Conservation (phyloP, 768 basidiomycete genomes). For the Calocybe gangraenosa region DNA sequence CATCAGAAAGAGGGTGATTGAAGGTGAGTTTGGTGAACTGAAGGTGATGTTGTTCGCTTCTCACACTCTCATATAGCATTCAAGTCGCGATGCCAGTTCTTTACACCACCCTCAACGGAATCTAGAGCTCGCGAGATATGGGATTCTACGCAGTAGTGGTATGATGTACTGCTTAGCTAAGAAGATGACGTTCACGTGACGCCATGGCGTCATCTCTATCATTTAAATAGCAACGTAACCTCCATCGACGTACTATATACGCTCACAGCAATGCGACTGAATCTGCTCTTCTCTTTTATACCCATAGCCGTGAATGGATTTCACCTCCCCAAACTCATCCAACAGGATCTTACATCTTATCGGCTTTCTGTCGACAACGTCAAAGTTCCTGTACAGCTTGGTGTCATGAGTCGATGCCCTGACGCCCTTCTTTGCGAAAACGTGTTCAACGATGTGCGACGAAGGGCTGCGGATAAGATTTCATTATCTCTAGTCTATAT, state of each 20-base stretch:
- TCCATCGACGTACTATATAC: no score
- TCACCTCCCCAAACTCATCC: constrained; percentile 5
- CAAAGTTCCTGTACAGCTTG: constrained; percentile 46
- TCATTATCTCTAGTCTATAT: constrained; percentile 70
- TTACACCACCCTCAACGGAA: constrained; percentile 61
- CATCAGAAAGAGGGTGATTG: constrained; percentile 62
- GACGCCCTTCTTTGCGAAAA: constrained; percentile 82
- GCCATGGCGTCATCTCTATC: constrained; percentile 14
- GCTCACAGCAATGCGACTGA: constrained; percentile 12
- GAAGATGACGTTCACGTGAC: neutral
- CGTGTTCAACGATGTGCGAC: constrained; percentile 68
- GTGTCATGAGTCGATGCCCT: constrained; percentile 61
- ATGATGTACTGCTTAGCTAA: neutral
- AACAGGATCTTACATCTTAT: constrained; percentile 4
- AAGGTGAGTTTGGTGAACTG: constrained; percentile 44
- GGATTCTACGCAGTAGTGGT: constrained; percentile 32
- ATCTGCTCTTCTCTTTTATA: constrained; percentile 4
- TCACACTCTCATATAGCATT: constrained; percentile 48
- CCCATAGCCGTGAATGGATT: constrained; percentile 3
- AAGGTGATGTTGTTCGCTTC: no score
- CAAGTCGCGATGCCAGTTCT: constrained; percentile 74
- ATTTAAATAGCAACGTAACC: neutral
- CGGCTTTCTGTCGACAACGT: constrained; percentile 17
- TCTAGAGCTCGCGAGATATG: constrained; percentile 53
- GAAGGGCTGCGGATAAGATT: constrained; percentile 58